Evolutionary conservation across 768 basidiomycete species (phyloP).

Genomic region (Hericium rajendrae): DNA sequence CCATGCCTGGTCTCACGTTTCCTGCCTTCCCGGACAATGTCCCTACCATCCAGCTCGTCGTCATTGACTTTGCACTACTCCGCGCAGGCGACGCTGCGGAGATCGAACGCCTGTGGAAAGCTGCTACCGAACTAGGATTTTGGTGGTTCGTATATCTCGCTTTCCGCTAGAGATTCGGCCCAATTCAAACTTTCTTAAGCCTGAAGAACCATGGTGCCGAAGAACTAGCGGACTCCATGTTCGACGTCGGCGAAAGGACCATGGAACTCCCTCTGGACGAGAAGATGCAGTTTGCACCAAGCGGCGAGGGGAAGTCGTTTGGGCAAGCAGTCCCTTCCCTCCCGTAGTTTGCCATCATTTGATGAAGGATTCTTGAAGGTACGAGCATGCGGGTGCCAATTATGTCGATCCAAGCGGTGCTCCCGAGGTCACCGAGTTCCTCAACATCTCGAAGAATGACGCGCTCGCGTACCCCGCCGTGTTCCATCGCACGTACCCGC

Average conservation of each 20-base stretch:
- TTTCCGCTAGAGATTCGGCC: not conserved
- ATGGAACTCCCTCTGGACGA: slow-evolving; percentile 32
- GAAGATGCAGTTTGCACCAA: slow-evolving; percentile 32
- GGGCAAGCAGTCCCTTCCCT: slow-evolving; percentile 16
- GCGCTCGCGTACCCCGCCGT: slow-evolving; percentile 19
- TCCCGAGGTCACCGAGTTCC: slow-evolving; percentile 22
- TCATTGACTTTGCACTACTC: slow-evolving; percentile 35
- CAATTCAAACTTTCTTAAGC: slow-evolving; percentile 13
- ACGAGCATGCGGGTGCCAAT: slow-evolving; percentile 21
- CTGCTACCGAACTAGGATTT: slow-evolving; percentile 40
- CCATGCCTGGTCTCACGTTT: not conserved
- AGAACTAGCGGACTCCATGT: slow-evolving; percentile 25
- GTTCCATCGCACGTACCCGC: slow-evolving; percentile 21
- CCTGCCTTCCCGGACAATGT: slow-evolving; percentile 38
- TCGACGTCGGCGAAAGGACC: slow-evolving; percentile 28
- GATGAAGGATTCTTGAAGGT: slow-evolving; percentile 6
- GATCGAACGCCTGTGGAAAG: slow-evolving; percentile 35
- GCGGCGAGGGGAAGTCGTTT: slow-evolving; percentile 27
- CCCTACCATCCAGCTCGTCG: slow-evolving; percentile 33
- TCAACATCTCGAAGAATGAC: slow-evolving; percentile 27
- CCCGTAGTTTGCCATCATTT: not conserved
- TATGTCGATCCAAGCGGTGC: slow-evolving; percentile 22
- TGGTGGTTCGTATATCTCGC: slow-evolving; percentile 36
- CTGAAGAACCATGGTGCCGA: slow-evolving; percentile 35
- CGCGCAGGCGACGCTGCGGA: slow-evolving; percentile 27